Conservation (phyloP, 805 yeast species). For the Schwanniomyces occidentalis region DNA sequence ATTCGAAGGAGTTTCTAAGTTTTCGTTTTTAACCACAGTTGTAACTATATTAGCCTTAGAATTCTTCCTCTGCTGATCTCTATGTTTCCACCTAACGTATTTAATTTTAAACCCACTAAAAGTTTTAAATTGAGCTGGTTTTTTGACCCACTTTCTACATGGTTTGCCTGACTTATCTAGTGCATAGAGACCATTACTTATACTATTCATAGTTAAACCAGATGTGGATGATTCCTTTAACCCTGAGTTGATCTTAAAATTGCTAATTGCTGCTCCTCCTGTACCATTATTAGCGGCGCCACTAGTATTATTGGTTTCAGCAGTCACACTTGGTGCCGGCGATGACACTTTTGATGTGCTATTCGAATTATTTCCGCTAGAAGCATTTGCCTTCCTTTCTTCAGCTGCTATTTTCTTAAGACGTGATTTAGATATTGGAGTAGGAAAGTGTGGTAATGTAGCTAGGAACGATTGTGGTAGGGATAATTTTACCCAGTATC, state of each 20-base stretch:
- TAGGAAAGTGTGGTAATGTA: constrained; percentile 35
- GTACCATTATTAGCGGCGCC: constrained; percentile 8
- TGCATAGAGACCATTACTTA: constrained; percentile 22
- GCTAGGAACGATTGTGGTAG: constrained; percentile 29
- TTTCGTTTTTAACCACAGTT: constrained; percentile 1
- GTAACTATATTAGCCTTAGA: constrained; percentile 9
- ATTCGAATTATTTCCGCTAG: constrained; percentile 5
- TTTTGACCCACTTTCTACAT: constrained; percentile 33
- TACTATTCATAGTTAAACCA: constrained; percentile 39
- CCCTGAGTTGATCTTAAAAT: constrained; percentile 35
- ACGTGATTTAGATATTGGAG: constrained; percentile 32
- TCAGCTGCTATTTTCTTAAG: constrained; percentile 33
- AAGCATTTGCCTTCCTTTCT: constrained; percentile 20
- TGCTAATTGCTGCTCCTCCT: constrained; percentile 9
- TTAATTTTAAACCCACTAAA: constrained; percentile 43
- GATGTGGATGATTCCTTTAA: constrained; percentile 42
- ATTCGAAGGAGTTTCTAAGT: not conserved
- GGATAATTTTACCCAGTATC: constrained; percentile 33
- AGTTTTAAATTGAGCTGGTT: constrained; percentile 37
- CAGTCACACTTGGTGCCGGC: constrained; percentile 21
- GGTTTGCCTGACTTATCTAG: constrained; percentile 40
- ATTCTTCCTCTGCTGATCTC: constrained; percentile 8
- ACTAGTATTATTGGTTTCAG: constrained; percentile 5
- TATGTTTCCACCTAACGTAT: constrained; percentile 19
- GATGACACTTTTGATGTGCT: constrained; percentile 26